phyloP scores from a whole-genome alignment of 129 eudicot genomes.

The Escallonia rubra region DNA sequence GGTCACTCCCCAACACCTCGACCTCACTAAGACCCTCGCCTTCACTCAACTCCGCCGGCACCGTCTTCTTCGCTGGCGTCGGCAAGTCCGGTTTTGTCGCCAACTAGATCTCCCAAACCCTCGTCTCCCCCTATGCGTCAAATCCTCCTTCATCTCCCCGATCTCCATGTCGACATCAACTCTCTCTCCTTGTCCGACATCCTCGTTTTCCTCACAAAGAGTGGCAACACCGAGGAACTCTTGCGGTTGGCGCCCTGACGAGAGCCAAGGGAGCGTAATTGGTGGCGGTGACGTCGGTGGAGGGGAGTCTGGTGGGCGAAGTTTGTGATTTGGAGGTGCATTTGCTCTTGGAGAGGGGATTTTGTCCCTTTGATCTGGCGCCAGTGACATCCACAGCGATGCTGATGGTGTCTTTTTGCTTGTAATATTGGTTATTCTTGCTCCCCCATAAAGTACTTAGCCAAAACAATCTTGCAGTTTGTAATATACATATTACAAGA shows the following conservation, averaged over 20 bases:
- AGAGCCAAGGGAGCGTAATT: slow-evolving; percentile 81
- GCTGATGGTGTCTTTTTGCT: slow-evolving; percentile 51
- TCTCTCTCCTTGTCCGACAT: slow-evolving; percentile 40
- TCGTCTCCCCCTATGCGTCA: slow-evolving; percentile 71
- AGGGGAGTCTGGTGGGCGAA: slow-evolving; percentile 51
- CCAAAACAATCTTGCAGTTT: too few relatives aligned
- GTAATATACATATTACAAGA: too few relatives aligned
- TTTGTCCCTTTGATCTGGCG: slow-evolving; percentile 89
- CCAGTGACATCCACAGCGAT: slow-evolving; percentile 93
- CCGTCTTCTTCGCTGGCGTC: slow-evolving; percentile 82
- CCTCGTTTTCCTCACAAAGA: slow-evolving; percentile 72
- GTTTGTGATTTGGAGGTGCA: slow-evolving; percentile 79
- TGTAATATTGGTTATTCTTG: too few relatives aligned
- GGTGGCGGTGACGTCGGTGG: slow-evolving; percentile 72
- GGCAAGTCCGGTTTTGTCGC: slow-evolving; percentile 95
- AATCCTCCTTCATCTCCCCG: slow-evolving; percentile 71
- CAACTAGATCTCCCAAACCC: slow-evolving; percentile 89
- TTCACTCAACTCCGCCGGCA: slow-evolving; percentile 77
- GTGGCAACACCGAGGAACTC: slow-evolving; percentile 83
- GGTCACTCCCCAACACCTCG: slow-evolving; percentile 37
- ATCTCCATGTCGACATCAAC: slow-evolving; percentile 85
- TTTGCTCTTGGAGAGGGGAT: slow-evolving; percentile 89
- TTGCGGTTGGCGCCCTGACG: slow-evolving; percentile 73
- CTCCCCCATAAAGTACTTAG: too few relatives aligned
- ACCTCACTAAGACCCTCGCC: slow-evolving; percentile 55